phyloP scores from a whole-genome alignment of 163 green algal genomes.

The Prototheca wickerhamii region DNA sequence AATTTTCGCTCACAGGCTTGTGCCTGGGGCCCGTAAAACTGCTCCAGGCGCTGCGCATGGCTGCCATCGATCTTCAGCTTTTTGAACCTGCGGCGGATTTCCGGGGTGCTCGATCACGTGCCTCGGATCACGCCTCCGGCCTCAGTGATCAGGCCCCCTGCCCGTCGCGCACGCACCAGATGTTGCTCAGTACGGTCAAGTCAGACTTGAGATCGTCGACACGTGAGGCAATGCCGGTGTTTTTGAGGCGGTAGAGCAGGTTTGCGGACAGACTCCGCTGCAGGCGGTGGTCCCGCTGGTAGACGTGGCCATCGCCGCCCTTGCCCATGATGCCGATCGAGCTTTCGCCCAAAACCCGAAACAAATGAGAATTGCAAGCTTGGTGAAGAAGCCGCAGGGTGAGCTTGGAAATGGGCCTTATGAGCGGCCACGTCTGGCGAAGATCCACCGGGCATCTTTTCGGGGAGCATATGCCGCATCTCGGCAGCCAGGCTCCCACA shows the following conservation, averaged over 20 bases:
- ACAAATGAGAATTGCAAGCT: too few relatives aligned
- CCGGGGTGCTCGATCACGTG: neutral
- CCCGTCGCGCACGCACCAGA: slow-evolving; percentile 37
- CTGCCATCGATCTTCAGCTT: slow-evolving; percentile 30
- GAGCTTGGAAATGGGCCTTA: too few relatives aligned
- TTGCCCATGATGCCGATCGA: slow-evolving; percentile 5
- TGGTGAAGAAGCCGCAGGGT: too few relatives aligned
- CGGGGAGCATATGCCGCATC: too few relatives aligned
- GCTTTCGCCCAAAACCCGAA: too few relatives aligned
- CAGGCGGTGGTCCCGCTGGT: neutral
- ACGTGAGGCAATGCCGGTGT: neutral
- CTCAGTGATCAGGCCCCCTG: neutral
- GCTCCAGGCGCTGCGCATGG: slow-evolving; percentile 71
- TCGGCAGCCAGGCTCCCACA: too few relatives aligned
- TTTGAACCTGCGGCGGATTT: slow-evolving; percentile 4
- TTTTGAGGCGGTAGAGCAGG: neutral
- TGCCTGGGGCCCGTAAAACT: slow-evolving; percentile 76
- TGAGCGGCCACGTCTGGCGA: too few relatives aligned
- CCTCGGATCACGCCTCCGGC: neutral
- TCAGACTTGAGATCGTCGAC: slow-evolving; percentile 26
- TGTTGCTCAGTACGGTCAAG: slow-evolving; percentile 33
- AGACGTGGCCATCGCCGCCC: slow-evolving; percentile 7
- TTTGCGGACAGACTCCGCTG: neutral
- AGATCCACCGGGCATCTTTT: too few relatives aligned
- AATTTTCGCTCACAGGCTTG: slow-evolving; percentile 50